Conservation (phyloP, 2,329 filamentous ascomycete genomes). For the Cryphonectria nitschkei region DNA sequence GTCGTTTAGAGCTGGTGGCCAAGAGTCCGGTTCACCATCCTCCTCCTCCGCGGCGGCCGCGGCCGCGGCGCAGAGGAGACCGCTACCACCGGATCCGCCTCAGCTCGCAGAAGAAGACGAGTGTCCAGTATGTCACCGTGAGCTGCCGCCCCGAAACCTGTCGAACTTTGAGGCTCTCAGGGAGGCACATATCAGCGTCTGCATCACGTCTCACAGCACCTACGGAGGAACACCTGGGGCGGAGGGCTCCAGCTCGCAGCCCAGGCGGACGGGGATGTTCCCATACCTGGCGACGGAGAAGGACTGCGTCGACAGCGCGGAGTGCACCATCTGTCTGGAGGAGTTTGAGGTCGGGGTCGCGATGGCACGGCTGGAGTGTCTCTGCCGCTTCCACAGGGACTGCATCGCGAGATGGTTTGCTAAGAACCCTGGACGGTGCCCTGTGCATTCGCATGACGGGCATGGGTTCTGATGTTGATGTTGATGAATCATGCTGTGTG, state of each 20-base stretch:
- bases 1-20: slow-evolving; percentile 39
- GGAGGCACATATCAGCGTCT: slow-evolving; percentile 61
- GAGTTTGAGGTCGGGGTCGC: slow-evolving; percentile 64
- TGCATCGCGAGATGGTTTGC: slow-evolving; percentile 68
- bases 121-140: slow-evolving; percentile 75
- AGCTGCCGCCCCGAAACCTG: slow-evolving; percentile 64
- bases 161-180: slow-evolving; percentile 58
- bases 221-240: slow-evolving; percentile 40
- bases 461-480: slow-evolving; percentile 50
- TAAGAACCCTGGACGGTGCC: slow-evolving; percentile 64
- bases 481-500: not conserved
- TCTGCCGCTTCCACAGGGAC: slow-evolving; percentile 65
- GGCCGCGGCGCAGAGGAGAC: slow-evolving; percentile 41
- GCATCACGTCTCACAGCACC: slow-evolving; percentile 59
- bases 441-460: slow-evolving; percentile 67
- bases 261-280: slow-evolving; percentile 63
- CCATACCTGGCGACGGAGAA: slow-evolving; percentile 68
- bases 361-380: slow-evolving; percentile 69
- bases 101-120: slow-evolving; percentile 74
- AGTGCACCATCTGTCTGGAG: slow-evolving; percentile 70
- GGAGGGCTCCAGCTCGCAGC: slow-evolving; percentile 32
- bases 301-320: slow-evolving; percentile 68
- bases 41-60: slow-evolving; percentile 38
- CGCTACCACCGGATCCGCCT: slow-evolving; percentile 47
- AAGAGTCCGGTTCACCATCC: slow-evolving; percentile 37